Conservation (phyloP, 768 basidiomycete genomes). For the Lactarius vividus region DNA sequence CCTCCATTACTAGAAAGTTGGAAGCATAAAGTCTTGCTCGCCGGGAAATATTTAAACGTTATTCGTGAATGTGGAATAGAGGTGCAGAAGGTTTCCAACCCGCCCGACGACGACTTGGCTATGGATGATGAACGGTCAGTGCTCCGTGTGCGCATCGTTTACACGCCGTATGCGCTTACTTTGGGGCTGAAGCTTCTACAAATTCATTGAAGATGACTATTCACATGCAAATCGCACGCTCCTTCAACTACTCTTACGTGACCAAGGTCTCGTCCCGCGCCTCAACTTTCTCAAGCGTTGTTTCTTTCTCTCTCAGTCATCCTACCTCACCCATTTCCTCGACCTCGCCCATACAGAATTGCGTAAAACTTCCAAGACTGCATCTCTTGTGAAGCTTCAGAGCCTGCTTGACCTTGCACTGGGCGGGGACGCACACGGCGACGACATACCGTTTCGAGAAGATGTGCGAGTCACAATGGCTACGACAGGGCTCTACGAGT, state of each 20-base stretch:
- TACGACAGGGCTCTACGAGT: slow-evolving; percentile 86
- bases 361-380: slow-evolving; percentile 77
- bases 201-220: slow-evolving; percentile 89
- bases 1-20: slow-evolving; percentile 90
- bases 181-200: slow-evolving; percentile 65
- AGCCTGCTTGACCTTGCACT: slow-evolving; percentile 89
- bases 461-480: slow-evolving; percentile 81
- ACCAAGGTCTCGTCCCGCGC: slow-evolving; percentile 88
- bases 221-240: slow-evolving; percentile 91
- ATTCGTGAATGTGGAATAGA: slow-evolving; percentile 97
- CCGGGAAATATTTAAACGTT: slow-evolving; percentile 98
- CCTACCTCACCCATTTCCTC: slow-evolving; percentile 91
- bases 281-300: slow-evolving; percentile 93
- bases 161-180: slow-evolving; percentile 15
- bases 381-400: slow-evolving; percentile 87
- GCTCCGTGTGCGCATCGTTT: slow-evolving; percentile 4
- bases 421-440: slow-evolving; percentile 59
- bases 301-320: slow-evolving; percentile 97
- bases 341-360: slow-evolving; percentile 85
- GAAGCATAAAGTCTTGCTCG: slow-evolving; percentile 95
- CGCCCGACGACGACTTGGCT: slow-evolving; percentile 48
- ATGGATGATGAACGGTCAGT: slow-evolving; percentile 86
- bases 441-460: slow-evolving; percentile 76
- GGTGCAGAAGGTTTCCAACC: slow-evolving; percentile 50
- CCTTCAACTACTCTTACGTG: slow-evolving; percentile 79